phyloP scores from a whole-genome alignment of 2,329 filamentous ascomycete genomes.

The Rutstroemia sp. region DNA sequence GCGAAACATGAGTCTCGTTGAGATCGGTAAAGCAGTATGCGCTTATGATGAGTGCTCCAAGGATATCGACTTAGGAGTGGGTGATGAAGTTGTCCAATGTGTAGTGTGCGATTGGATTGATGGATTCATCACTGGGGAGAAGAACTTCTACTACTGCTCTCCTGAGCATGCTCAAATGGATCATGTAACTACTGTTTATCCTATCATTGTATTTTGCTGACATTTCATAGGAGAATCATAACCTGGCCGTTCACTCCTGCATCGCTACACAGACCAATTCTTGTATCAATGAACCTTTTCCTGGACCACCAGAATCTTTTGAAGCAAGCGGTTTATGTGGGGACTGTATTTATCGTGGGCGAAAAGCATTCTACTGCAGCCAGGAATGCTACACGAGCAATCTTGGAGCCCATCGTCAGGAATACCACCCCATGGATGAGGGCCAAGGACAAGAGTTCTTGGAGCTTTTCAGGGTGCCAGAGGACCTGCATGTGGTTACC shows the following conservation, averaged over 20 bases:
- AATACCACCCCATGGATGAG: not conserved
- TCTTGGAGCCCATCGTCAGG: not conserved
- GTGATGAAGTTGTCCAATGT: conserved; percentile 22
- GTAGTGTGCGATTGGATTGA: conserved; percentile 26
- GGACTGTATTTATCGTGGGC: not conserved
- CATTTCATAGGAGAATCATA: not conserved
- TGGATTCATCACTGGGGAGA: not conserved
- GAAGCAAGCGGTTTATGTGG: not conserved
- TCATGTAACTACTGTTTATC: not conserved
- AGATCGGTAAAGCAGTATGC: conserved; percentile 15
- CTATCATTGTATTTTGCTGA: not conserved
- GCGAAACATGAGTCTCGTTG: conserved; percentile 11
- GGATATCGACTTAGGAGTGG: conserved; percentile 18
- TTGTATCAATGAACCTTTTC: not conserved
- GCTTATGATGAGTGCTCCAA: conserved; percentile 17
- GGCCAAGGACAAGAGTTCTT: not conserved
- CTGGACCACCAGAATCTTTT: not conserved
- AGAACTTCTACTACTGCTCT: not conserved
- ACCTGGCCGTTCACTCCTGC: not conserved
- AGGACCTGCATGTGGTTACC: not conserved
- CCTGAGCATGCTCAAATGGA: not conserved
- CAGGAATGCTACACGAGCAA: not conserved
- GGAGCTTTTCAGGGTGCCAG: not conserved
- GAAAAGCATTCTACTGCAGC: not conserved
- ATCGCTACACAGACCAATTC: not conserved